Evolutionary conservation across 805 yeast genomes (phyloP).

Genomic region (Monosporozyma aerobia): DNA sequence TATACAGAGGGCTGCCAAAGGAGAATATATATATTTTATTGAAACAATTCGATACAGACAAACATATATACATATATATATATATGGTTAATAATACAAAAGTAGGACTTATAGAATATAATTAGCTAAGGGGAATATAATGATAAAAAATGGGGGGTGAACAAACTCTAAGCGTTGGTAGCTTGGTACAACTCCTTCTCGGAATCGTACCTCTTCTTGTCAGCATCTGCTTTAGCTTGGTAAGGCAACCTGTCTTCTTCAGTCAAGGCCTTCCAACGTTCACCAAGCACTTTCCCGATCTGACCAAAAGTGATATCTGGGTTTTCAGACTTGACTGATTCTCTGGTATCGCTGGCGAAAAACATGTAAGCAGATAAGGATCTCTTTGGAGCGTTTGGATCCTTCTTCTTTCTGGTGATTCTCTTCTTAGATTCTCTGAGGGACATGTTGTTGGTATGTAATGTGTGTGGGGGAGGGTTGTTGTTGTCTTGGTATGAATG

Average conservation of each 20-base stretch:
- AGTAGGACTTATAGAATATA: not conserved
- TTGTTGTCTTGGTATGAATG: not conserved
- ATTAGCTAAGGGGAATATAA: not conserved
- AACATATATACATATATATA: not conserved
- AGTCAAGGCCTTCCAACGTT: constrained; percentile 86
- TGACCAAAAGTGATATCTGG: constrained; percentile 95
- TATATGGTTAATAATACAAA: not conserved
- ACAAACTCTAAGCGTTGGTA: constrained; percentile 22
- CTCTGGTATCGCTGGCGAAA: constrained; percentile 97
- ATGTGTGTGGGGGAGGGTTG: not conserved
- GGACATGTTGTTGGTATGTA: constrained; percentile 23
- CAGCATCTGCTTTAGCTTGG: constrained; percentile 87
- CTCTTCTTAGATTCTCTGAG: constrained; percentile 28
- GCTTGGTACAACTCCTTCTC: constrained; percentile 81
- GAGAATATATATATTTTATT: not conserved
- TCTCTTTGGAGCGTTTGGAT: constrained; percentile 99
- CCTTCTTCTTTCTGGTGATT: constrained; percentile 45
- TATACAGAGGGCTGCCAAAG: not conserved
- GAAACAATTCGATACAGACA: not conserved
- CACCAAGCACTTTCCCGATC: constrained; percentile 92
- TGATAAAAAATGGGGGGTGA: not conserved
- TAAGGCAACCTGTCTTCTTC: constrained; percentile 82
- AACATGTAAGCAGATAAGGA: constrained; percentile 97
- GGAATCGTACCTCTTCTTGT: constrained; percentile 94
- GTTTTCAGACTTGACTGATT: constrained; percentile 87